Conservation (phyloP, 306 rosid genomes). For the Trifolium dubium region DNA sequence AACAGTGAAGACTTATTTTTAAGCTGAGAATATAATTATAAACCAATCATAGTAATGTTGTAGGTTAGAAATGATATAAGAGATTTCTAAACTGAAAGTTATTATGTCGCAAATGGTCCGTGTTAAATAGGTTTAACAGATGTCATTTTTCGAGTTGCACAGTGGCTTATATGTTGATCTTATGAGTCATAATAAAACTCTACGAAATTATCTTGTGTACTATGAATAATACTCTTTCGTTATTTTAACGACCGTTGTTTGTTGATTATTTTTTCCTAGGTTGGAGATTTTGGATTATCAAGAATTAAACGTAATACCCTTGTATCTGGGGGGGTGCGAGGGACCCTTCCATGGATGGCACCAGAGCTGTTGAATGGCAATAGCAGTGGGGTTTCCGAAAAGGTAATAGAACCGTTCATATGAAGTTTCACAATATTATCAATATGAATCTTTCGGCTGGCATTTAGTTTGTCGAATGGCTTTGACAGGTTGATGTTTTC, state of each 20-base stretch:
- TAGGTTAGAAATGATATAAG: background rate
- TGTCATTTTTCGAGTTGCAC: no score
- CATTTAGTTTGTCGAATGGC: slow-evolving; percentile 32
- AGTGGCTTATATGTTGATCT: background rate
- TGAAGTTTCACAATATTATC: slow-evolving; percentile 25
- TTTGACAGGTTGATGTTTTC: slow-evolving; percentile 85
- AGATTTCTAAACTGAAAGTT: background rate
- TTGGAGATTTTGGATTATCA: slow-evolving; percentile 94
- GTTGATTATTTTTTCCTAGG: slow-evolving; percentile 53
- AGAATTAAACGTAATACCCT: slow-evolving; percentile 88
- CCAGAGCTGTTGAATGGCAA: slow-evolving; percentile 87
- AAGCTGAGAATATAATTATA: background rate
- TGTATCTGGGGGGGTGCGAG: slow-evolving; percentile 94
- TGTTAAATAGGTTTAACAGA: no score
- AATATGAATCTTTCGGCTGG: slow-evolving; percentile 24
- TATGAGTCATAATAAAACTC: slow-evolving; percentile 2
- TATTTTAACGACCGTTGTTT: background rate
- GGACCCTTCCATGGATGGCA: slow-evolving; percentile 99
- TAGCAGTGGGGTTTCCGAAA: slow-evolving; percentile 86
- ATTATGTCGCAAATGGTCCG: background rate
- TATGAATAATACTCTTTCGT: background rate
- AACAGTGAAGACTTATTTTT: background rate
- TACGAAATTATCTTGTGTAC: background rate
- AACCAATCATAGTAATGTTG: slow-evolving; percentile 1
- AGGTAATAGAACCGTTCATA: slow-evolving; percentile 55